Conservation (phyloP, 176 grass and related monocot species). For the Paspalum notatum region DNA sequence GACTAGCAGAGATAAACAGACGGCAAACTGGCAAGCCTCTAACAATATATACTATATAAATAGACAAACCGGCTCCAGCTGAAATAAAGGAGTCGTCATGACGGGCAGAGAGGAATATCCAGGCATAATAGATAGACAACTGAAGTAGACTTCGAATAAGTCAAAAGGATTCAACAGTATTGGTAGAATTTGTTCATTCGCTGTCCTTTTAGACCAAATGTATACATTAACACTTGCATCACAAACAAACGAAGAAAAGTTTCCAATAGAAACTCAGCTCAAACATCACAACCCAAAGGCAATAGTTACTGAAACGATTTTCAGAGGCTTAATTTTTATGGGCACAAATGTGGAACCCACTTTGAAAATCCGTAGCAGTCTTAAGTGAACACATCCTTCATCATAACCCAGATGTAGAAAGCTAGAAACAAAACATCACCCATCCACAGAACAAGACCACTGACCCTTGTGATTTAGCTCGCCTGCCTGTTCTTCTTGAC, state of each 20-base stretch:
- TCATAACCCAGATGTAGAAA: constrained; percentile 30
- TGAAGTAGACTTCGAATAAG: too few species aligned
- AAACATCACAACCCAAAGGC: not conserved
- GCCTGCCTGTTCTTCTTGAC: constrained; percentile 49
- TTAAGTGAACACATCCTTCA: not conserved
- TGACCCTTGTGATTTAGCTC: too few species aligned
- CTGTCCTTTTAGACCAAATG: not conserved
- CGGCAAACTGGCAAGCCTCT: too few species aligned
- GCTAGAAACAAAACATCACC: not conserved
- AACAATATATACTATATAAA: too few species aligned
- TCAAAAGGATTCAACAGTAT: not conserved
- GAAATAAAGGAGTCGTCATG: too few species aligned
- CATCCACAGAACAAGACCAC: too few species aligned
- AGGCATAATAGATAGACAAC: too few species aligned
- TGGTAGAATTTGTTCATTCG: not conserved
- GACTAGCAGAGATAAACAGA: too few species aligned
- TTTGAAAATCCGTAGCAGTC: not conserved
- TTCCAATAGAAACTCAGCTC: not conserved
- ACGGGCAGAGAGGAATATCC: too few species aligned
- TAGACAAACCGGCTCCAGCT: too few species aligned
- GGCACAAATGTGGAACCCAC: constrained; percentile 31
- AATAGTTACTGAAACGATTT: not conserved
- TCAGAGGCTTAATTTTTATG: not conserved
- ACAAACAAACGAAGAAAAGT: not conserved
- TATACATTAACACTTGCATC: not conserved